Conservation (phyloP, 306 rosid species). For the Pueraria montana region DNA sequence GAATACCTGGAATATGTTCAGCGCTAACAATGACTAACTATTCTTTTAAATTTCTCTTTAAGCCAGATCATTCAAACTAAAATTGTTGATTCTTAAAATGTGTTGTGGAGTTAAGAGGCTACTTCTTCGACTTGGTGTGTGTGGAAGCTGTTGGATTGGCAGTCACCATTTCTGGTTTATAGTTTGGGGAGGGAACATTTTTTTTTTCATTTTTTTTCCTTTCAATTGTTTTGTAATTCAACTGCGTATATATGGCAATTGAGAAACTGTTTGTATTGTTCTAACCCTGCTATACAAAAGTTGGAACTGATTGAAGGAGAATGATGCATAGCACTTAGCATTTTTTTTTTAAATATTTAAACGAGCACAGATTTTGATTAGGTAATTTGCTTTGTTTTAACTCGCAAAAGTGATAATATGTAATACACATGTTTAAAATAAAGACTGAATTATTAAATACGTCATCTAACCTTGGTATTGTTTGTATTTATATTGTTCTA, state of each 20-base stretch:
- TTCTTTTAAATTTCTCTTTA: no score
- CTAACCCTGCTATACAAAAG: background rate
- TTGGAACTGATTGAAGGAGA: background rate
- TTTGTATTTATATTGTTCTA: no score
- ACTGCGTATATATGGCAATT: background rate
- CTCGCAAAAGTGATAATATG: no score
- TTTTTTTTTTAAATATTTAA: no score
- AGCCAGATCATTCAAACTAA: background rate
- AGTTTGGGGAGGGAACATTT: background rate
- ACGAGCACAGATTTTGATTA: no score
- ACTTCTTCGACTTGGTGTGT: background rate
- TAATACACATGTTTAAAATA: no score
- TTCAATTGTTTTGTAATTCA: background rate
- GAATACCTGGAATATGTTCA: background rate
- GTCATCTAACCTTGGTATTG: no score
- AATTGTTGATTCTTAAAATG: background rate
- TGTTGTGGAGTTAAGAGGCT: background rate
- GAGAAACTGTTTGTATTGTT: background rate
- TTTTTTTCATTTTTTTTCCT: background rate
- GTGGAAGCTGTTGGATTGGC: background rate
- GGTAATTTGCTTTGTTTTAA: no score
- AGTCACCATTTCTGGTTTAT: background rate
- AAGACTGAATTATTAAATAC: no score
- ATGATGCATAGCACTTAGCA: background rate
- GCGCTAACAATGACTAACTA: background rate